Evolutionary conservation across 345 rosid genomes (phyloP).

Genomic region (Citrus hindsii): DNA sequence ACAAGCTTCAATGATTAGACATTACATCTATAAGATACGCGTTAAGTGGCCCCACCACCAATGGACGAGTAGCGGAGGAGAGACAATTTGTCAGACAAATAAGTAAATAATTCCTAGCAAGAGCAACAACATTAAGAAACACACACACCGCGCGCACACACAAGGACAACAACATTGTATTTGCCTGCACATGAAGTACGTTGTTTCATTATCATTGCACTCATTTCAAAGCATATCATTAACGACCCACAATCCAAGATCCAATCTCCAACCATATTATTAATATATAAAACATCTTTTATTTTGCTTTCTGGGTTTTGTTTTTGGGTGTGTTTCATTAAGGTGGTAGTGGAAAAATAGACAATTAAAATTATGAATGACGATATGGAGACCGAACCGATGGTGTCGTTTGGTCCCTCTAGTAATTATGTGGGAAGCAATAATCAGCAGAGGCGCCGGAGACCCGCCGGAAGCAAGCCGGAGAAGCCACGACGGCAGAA

Average conservation of each 20-base stretch:
- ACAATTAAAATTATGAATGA: background rate
- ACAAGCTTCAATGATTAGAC: no score
- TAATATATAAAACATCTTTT: background rate
- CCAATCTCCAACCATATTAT: background rate
- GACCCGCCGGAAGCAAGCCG: background rate
- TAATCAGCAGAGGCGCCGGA: constrained; percentile 1
- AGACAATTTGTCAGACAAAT: no score
- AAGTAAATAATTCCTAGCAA: no score
- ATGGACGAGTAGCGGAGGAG: no score
- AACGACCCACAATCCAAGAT: background rate
- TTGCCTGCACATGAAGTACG: background rate
- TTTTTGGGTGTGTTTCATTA: no score
- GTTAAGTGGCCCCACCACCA: no score
- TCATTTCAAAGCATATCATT: background rate
- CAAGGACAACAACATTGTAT: no score
- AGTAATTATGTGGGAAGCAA: background rate
- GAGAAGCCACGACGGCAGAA: constrained; percentile 32
- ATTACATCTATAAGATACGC: no score
- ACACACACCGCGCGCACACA: no score
- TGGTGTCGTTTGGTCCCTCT: background rate
- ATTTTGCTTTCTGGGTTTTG: background rate
- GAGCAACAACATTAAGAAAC: no score
- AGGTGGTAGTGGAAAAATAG: background rate
- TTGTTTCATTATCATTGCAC: background rate
- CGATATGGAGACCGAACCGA: background rate